Evolutionary conservation across 106 monocot species (phyloP), one percentile per base, ranked within the genome.

Genomic region (Dioscorea zingiberensis): DNA sequence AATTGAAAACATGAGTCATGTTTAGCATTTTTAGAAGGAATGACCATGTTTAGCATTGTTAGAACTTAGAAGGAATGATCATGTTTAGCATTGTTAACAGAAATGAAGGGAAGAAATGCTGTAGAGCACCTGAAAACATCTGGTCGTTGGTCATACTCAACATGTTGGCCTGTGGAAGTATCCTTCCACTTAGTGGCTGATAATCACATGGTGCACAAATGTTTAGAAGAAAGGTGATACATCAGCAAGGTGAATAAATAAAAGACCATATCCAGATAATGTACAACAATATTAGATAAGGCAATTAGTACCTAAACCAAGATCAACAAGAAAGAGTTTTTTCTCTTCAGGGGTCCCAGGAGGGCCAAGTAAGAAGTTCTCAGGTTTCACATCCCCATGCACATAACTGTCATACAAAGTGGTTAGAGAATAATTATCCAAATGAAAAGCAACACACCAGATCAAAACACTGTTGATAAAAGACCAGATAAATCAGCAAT

Each of bases 371-470:
- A 95, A 77, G 82, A 95, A 88, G 67, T 95, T 95, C 61, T 95
- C 95, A 47, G 95, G 95, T 66, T 95, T 95, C 24, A 95, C 91
- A 81, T 95, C 95, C 26, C 95, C 95, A 76, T 95, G 95, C 64
- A 95, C 91, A 83, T 85, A 95, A 54, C 95, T 95, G 66, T 22
- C 47, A 68, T 60, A 60, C 60, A 12, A 2, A 65, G 27, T 59
- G 8, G 29, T 58, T 25, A 21, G 13, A 26, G n/a, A 59, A 49
- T 48, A 63, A 10, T 59, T 24, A 2, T 58, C 10, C 38, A 38
- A 10, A 38, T 38, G 10, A 38, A 38, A 30, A 30, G 47, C 61
- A 65, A 49, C 6, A 75, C 24, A 9, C 17, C 15, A 48, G 5
- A 27, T 27, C 10, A 63, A n/a, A 45, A 47, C 44, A 38, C 17